Evolutionary conservation across 139 green algal genomes (phyloP), one percentile per base, ranked within the genome.

Genomic region (Chlorella vulgaris): DNA sequence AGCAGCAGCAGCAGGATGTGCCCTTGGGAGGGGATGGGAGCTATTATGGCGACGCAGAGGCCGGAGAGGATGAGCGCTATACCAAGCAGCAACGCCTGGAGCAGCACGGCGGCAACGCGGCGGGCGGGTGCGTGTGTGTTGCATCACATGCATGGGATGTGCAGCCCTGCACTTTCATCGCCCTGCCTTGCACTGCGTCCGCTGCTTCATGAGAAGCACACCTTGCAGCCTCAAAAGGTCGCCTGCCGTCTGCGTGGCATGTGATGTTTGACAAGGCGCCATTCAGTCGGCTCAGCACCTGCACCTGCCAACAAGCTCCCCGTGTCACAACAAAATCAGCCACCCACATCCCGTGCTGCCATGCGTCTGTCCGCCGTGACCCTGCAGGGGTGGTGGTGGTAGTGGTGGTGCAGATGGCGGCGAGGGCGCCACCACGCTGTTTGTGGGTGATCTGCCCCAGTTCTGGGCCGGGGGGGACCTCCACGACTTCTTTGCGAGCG

Each of bases 401-500:
- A 26, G 38, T 15, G 60, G 67, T 40, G 15, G 2, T 1, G 38
- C 66, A 33, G 50, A 10, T 58, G n/a, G 26, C 33, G 53, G 38
- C 18, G 61, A 36, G 6, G 73, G 24, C 15, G 13, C 7, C 47
- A 26, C 62, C 3, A 87, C 78, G 13, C 79, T 92, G 63, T 92
- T 92, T 89, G 85, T 91, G 36, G 88, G 87, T 2, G 87, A 92
- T 75, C 79, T 92, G 22, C 88, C 88, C 21, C 75, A 71, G n/a
- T 53, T 81, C 36, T 92, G 83, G 78, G 58, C 67, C 47, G 76
- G 43, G 26, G 60, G 67, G 4, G 84, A 86, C 19, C 65, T 92
- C 35, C 29, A 75, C 31, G 62, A 67, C 0, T 69, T 90, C 74
- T 92, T 92, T 55, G n/a, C 19, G 21, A 24, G 26, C 3, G 51